Evolutionary conservation across 139 green algal species (phyloP).

Genomic region (Closterium sp.): DNA sequence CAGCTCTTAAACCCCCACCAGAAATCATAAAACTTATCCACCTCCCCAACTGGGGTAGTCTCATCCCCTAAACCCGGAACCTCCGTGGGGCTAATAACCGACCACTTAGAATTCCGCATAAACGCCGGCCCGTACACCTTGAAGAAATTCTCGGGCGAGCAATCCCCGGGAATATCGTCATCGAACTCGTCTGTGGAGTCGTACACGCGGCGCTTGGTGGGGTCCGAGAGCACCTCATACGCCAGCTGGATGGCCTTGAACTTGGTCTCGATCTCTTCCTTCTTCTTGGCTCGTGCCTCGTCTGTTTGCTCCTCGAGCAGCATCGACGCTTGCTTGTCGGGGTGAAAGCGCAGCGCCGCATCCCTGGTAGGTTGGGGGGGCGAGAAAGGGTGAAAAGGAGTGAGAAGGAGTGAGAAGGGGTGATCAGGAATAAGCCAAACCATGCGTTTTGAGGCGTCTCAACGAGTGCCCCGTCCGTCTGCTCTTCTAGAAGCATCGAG

Average conservation of each 20-base stretch:
- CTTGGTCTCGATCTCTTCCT: conserved; percentile 60
- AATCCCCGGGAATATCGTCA: conserved; percentile 79
- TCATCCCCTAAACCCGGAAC: conserved; percentile 41
- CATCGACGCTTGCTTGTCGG: conserved; percentile 77
- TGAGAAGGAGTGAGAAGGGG: background rate
- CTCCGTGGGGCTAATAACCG: conserved; percentile 47
- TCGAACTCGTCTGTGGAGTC: conserved; percentile 94
- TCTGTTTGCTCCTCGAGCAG: conserved; percentile 59
- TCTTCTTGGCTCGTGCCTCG: conserved; percentile 56
- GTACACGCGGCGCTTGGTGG: conserved; percentile 77
- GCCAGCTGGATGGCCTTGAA: conserved; percentile 83
- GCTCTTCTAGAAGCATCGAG: conserved; percentile 39
- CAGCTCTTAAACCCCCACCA: conserved; percentile 90
- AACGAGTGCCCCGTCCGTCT: conserved; percentile 49
- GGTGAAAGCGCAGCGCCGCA: conserved; percentile 76
- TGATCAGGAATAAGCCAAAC: background rate
- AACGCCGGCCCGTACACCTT: conserved; percentile 84
- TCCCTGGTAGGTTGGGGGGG: conserved; percentile 6
- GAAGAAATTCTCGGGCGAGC: conserved; percentile 79
- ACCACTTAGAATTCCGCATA: conserved; percentile 84
- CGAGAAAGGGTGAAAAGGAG: background rate
- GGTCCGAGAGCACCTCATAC: conserved; percentile 74
- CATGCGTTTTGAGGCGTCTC: background rate
- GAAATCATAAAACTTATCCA: conserved; percentile 94
- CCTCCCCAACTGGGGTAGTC: conserved; percentile 33